Evolutionary conservation across 1,284 basidiomycete species (phyloP).

Genomic region (Gomphus sp.): DNA sequence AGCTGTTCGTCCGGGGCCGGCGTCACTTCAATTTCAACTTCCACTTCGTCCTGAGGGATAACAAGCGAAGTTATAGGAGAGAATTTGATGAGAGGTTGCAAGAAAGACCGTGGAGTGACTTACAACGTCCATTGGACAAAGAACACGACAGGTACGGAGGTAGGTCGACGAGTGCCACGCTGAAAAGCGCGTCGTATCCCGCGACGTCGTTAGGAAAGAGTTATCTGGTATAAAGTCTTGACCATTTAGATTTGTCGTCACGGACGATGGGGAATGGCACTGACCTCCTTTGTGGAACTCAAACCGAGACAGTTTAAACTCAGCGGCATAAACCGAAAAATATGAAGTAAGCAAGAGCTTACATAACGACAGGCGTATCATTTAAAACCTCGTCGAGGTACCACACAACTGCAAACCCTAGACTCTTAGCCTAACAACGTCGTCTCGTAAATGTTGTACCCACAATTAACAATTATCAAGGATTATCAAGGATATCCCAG

Average conservation of each 20-base stretch:
- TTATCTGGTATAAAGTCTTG: neutral
- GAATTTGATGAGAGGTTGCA: neutral
- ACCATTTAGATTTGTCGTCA: neutral
- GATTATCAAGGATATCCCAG: no score
- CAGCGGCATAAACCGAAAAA: neutral
- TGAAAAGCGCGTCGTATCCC: neutral
- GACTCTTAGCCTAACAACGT: no score
- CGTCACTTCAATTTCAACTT: conserved; percentile 7
- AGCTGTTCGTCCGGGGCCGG: conserved; percentile 1
- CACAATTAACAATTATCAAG: no score
- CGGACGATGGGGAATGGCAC: neutral
- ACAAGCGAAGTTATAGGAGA: neutral
- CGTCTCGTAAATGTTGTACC: no score
- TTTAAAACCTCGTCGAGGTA: no score
- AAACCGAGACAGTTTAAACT: neutral
- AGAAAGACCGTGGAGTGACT: neutral
- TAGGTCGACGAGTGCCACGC: neutral
- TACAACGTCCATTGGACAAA: neutral
- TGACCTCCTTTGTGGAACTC: neutral
- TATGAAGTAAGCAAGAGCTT: neutral
- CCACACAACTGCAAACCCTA: no score
- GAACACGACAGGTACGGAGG: neutral
- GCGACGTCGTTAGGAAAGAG: neutral
- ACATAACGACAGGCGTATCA: no score
- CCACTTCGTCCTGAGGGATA: neutral